phyloP scores from a whole-genome alignment of 345 rosid species.

The Camelina hispida region DNA sequence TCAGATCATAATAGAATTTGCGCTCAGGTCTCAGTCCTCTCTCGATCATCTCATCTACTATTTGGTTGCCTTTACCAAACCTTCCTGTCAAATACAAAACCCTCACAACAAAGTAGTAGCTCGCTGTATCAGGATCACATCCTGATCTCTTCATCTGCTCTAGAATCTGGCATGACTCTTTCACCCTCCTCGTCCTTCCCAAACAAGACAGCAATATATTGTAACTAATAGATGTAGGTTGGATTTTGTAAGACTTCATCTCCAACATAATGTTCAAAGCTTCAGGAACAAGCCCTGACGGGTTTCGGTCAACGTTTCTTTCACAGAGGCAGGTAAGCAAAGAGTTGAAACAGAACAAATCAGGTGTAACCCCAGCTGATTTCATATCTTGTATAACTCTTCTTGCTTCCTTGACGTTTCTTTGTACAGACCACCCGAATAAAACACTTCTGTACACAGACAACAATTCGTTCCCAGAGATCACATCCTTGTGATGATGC shows the following conservation, averaged over 20 bases:
- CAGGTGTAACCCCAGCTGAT: slow-evolving; percentile 57
- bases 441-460: slow-evolving; percentile 69
- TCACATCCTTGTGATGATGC: slow-evolving; percentile 64
- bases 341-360: slow-evolving; percentile 74
- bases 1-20: slow-evolving; percentile 72
- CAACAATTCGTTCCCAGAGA: slow-evolving; percentile 51
- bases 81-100: slow-evolving; percentile 78
- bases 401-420: slow-evolving; percentile 72
- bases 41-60: slow-evolving; percentile 78
- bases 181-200: slow-evolving; percentile 77
- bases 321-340: slow-evolving; percentile 77
- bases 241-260: slow-evolving; percentile 64
- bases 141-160: slow-evolving; percentile 70
- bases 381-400: slow-evolving; percentile 80
- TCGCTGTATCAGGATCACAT: slow-evolving; percentile 69
- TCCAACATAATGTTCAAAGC: slow-evolving; percentile 89
- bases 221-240: slow-evolving; percentile 69
- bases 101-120: slow-evolving; percentile 79
- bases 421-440: slow-evolving; percentile 70
- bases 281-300: slow-evolving; percentile 85
- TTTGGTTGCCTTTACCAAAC: slow-evolving; percentile 78
- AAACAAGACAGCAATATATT: slow-evolving; percentile 80
- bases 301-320: slow-evolving; percentile 63
- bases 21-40: slow-evolving; percentile 59
- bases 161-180: slow-evolving; percentile 68